Evolutionary conservation across 2,329 filamentous ascomycete species (phyloP), one percentile per base, ranked within the genome.

Genomic region (Diaporthe batatas): DNA sequence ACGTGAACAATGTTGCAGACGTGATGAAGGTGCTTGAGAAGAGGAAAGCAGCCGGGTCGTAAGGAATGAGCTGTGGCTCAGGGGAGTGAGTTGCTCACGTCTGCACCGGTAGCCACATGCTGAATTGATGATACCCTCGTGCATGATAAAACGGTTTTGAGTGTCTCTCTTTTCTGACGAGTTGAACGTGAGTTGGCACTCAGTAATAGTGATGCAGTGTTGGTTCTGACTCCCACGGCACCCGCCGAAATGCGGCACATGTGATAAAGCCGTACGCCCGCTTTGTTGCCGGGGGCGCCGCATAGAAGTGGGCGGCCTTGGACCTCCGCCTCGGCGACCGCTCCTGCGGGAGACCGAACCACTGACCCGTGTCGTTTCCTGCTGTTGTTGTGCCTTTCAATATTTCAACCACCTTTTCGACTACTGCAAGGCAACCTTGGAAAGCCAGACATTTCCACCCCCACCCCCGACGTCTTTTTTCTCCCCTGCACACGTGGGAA

Each of bases 11-110:
- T 82, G 93, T 91, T 18, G 89, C 89, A 6, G 94, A 97, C 85
- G 94, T 98, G 70, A 84, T 97, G 86, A 89, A 89, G 72, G 93
- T 94, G 36, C 88, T 98, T 78, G 93, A 96, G 79, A 83, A 86
- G 77, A 84, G 86, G 58, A 88, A 87, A 71, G 80, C 79, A 42
- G 80, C 78, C 1, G 79, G 78, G 47, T 80, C 77, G 73, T 74
- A 54, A 53, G 64, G 25, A 34, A 18, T 54, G 12, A 34, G 25
- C 39, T 44, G 58, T 5, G 47, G 36, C 21, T 23, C 44, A 44
- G 34, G 44, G 8, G 68, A 23, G n/a, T 21, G 68, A 23, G n/a
- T 21, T 53, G 23, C 23, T 16, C n/a, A 36, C 39, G 23, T 62
- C 44, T 34, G 68, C 49, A n/a, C 3, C n/a, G 23, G 32, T 42